These are phyloP conservation scores for Tulasnella sp. DNA, from an alignment of 768 basidiomycete genomes.

Conservation along the genomic window DNA sequence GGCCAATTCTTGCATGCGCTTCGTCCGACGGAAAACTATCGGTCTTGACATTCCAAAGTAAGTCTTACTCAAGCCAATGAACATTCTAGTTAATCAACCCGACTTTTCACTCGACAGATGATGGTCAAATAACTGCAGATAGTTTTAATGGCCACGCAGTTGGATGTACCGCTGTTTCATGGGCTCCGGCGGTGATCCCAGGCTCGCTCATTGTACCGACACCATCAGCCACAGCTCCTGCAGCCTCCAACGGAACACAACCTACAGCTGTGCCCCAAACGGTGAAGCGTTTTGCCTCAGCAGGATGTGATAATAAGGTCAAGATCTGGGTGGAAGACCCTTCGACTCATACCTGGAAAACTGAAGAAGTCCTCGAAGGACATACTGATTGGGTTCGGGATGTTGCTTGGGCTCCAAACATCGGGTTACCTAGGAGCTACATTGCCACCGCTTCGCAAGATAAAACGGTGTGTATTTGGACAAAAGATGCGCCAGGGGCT, in stretches of 20 bases:
- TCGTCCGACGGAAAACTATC: conserved; percentile 96
- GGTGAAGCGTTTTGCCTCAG: conserved; percentile 87
- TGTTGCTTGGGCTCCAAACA: conserved; percentile 98
- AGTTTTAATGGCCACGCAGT: conserved; percentile 94
- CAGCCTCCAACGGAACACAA: not conserved
- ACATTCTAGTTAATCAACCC: not conserved
- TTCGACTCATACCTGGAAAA: conserved; percentile 75
- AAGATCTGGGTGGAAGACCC: conserved; percentile 89
- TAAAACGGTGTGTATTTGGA: conserved; percentile 84
- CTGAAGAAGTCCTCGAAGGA: conserved; percentile 81
- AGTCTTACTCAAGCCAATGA: conserved; percentile 21
- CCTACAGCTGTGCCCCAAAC: conserved; percentile 25
- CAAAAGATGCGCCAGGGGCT: conserved; percentile 59
- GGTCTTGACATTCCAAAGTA: conserved; percentile 92
- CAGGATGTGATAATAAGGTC: conserved; percentile 92
- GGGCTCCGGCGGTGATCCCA: conserved; percentile 85
- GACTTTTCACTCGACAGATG: conserved; percentile 40
- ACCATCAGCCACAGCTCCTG: conserved; percentile 1
- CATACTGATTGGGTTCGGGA: conserved; percentile 98
- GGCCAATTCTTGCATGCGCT: conserved; percentile 91
- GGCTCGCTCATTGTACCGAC: conserved; percentile 65
- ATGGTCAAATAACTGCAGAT: conserved; percentile 90
- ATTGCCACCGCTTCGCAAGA: conserved; percentile 95
- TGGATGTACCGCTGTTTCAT: conserved; percentile 93
- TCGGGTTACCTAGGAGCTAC: conserved; percentile 86